Evolutionary conservation across 2,329 filamentous ascomycete species (phyloP).

Genomic region (Pestalotiopsis sp.): DNA sequence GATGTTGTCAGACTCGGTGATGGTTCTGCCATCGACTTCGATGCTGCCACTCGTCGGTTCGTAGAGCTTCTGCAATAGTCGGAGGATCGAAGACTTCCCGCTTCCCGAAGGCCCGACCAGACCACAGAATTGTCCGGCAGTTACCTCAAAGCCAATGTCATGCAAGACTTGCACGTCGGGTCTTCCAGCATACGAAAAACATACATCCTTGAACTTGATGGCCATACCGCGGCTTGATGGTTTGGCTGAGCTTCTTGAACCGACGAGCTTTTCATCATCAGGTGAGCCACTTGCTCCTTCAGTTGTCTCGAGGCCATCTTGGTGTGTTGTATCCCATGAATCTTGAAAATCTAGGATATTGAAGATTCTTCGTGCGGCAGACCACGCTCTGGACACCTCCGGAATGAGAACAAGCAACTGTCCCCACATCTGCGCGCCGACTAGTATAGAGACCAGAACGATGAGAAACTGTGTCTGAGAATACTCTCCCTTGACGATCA

Average conservation of each 20-base stretch:
- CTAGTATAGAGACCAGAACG: conserved; percentile 62
- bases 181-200: conserved; percentile 68
- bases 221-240: conserved; percentile 41
- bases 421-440: conserved; percentile 63
- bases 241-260: conserved; percentile 15
- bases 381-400: conserved; percentile 60
- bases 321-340: not conserved
- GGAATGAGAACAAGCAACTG: conserved; percentile 68
- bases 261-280: not conserved
- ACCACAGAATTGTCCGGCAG: conserved; percentile 63
- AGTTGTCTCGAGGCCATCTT: not conserved
- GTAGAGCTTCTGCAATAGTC: conserved; percentile 55
- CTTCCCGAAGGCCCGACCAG: conserved; percentile 68
- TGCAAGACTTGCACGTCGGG: conserved; percentile 60
- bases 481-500: conserved; percentile 61
- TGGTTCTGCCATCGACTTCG: conserved; percentile 40
- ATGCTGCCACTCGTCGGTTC: conserved; percentile 42
- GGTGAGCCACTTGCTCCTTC: not conserved
- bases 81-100: conserved; percentile 69
- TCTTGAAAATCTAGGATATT: conserved; percentile 29
- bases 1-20: conserved; percentile 18
- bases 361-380: conserved; percentile 51
- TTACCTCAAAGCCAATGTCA: conserved; percentile 57
- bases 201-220: conserved; percentile 60
- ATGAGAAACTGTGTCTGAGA: conserved; percentile 62